These are phyloP conservation scores for Geotrichum phurueaensis DNA, from an alignment of 1,139 yeast species.

Conservation along the genomic window DNA sequence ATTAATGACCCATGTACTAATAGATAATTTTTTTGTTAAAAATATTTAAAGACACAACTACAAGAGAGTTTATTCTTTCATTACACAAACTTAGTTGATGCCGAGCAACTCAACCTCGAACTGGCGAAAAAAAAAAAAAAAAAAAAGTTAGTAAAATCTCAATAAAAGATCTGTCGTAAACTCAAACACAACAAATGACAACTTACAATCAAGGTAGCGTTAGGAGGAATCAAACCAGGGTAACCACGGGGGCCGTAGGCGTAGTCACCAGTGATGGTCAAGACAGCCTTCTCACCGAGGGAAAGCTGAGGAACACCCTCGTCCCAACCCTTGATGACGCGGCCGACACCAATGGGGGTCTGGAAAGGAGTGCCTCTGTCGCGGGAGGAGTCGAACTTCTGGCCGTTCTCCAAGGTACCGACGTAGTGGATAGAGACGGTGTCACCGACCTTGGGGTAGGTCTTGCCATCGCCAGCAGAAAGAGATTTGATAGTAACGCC, in stretches of 20 bases:
- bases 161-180: background rate
- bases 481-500: conserved; percentile 38
- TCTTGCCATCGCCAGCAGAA: conserved; percentile 59
- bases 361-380: conserved; percentile 94
- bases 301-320: conserved; percentile 86
- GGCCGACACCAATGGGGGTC: conserved; percentile 90
- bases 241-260: conserved; percentile 93
- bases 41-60: background rate
- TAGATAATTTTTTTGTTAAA: background rate
- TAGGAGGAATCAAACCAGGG: conserved; percentile 95
- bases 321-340: conserved; percentile 96
- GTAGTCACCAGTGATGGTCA: conserved; percentile 87
- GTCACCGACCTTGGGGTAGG: conserved; percentile 83
- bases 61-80: background rate
- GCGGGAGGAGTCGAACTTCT: conserved; percentile 89
- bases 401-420: conserved; percentile 90
- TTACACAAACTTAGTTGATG: conserved; percentile 44
- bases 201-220: conserved; percentile 65
- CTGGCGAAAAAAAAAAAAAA: background rate
- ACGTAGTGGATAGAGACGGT: conserved; percentile 81
- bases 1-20: background rate
- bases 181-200: background rate
- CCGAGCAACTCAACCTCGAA: conserved; percentile 88
- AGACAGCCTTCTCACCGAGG: conserved; percentile 83
- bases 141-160: conserved; percentile 1